Evolutionary conservation across 2,329 filamentous ascomycete species (phyloP), one percentile per base, ranked within the genome.

Genomic region (Paecilomyces sp.): DNA sequence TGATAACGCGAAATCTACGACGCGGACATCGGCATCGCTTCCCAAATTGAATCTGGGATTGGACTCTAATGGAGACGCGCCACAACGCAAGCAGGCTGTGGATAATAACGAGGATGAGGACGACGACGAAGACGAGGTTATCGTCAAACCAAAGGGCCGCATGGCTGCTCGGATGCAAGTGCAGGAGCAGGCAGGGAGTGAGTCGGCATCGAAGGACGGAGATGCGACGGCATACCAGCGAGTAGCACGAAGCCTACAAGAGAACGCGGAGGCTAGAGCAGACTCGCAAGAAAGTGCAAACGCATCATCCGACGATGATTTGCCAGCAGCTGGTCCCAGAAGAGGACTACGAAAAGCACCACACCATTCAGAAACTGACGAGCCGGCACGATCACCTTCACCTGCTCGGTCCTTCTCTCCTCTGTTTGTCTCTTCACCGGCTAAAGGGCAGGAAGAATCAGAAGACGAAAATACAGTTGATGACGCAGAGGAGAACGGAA

Each of bases 151-250:
- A 0, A 81, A 82, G 58, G 87, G 88, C 25, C 82, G 83, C 57
- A 78, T 90, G 65, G 87, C 87, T 12, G 81, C 87, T 15, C 80
- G 85, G 57, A 85, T 91, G 81, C 81, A 83, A 62, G 81, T 69
- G 28, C 61, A 65, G 31, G 61, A 65, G 12, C 65, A 69, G 31
- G 66, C 69, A 41, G 66, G 18, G 2, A 31, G 47, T 12, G 22
- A 31, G 11, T 18, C 56, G 5, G 2, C 33, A 1, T 56, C 57
- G 3, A 66, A 67, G 9, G 61, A 69, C 24, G 66, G 74, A 18
- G 56, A 62, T 41, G 71, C 73, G 47, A 74, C 71, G 36, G 78
- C 79, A 7, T 77, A 76, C 60, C 67, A 75, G 47, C 72, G 73
- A 24, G 74, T 81, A 50, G 62, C 58, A 24, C 58, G 58, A 52